phyloP scores from a whole-genome alignment of 202 grass and related monocot genomes.

The Elaeis oleifera region DNA sequence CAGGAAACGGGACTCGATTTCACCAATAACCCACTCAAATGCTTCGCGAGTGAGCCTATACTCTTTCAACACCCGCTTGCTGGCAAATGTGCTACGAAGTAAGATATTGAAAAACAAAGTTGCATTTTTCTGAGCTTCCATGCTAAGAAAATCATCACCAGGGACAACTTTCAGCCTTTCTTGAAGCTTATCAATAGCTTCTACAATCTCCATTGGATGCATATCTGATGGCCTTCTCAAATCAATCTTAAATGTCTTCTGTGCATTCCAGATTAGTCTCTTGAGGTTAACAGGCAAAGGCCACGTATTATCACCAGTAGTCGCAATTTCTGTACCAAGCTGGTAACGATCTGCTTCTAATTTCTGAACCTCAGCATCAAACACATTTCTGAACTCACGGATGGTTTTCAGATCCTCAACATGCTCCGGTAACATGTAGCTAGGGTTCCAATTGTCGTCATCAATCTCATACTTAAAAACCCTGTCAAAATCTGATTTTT shows the following conservation, averaged over 20 bases:
- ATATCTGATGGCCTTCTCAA: conserved; percentile 86
- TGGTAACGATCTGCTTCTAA: conserved; percentile 78
- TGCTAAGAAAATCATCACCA: conserved; percentile 89
- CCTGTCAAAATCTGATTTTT: conserved; percentile 62
- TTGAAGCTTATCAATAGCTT: conserved; percentile 91
- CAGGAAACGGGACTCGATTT: conserved; percentile 92
- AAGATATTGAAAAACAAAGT: conserved; percentile 95
- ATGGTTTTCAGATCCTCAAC: conserved; percentile 96
- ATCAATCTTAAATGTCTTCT: conserved; percentile 97
- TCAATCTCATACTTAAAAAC: conserved; percentile 84
- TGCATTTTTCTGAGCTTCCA: conserved; percentile 96
- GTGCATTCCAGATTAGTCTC: conserved; percentile 92
- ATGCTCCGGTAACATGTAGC: conserved; percentile 82
- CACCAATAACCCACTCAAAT: conserved; percentile 98
- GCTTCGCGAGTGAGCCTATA: conserved; percentile 91
- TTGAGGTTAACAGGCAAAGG: conserved; percentile 96
- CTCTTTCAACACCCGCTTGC: conserved; percentile 88
- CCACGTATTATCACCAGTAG: conserved; percentile 73
- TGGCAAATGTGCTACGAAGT: conserved; percentile 88
- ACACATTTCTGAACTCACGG: conserved; percentile 86
- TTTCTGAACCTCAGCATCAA: conserved; percentile 91
- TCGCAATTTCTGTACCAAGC: conserved; percentile 80
- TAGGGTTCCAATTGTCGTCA: conserved; percentile 87
- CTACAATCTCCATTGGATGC: conserved; percentile 99
- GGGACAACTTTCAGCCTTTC: conserved; percentile 94